Percentiles rank a stretch among this genome's conserved stretches.
These are phyloP conservation scores for Helicostylum pulchrum DNA, from an alignment of 192 early-diverging fungal genomes.

Conservation along the genomic window DNA sequence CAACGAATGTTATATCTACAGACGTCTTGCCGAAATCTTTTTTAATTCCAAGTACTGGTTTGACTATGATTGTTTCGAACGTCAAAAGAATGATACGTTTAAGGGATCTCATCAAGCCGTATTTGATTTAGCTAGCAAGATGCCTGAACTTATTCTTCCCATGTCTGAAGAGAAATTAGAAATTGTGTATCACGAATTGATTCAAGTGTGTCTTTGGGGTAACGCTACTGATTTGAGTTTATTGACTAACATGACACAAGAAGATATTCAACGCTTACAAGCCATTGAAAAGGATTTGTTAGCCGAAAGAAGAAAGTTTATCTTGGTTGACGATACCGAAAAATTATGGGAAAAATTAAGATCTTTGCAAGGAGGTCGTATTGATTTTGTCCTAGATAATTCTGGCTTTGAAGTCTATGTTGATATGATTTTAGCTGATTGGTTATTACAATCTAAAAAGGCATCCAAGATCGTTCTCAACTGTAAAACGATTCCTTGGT, in stretches of 20 bases:
- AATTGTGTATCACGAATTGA: conserved; percentile 64
- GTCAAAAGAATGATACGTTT: conserved; percentile 67
- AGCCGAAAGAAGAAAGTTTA: conserved; percentile 49
- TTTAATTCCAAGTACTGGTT: conserved; percentile 53
- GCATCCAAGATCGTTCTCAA: conserved; percentile 77
- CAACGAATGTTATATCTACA: conserved; percentile 83
- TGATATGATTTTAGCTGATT: conserved; percentile 86
- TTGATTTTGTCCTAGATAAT: conserved; percentile 92
- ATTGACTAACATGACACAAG: conserved; percentile 63
- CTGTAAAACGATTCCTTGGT: conserved; percentile 91
- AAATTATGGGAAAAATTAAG: conserved; percentile 58
- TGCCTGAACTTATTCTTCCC: conserved; percentile 25
- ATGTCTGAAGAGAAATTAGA: conserved; percentile 30
- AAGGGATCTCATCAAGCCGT: conserved; percentile 62
- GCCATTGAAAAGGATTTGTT: conserved; percentile 36
- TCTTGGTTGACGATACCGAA: conserved; percentile 73
- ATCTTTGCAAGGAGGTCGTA: conserved; percentile 48
- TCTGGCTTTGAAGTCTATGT: conserved; percentile 90
- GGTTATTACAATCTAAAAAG: conserved; percentile 64
- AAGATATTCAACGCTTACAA: conserved; percentile 71
- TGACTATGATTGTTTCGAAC: conserved; percentile 72
- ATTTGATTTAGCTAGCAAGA: conserved; percentile 56
- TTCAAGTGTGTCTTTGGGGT: conserved; percentile 83
- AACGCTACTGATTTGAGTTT: conserved; percentile 86
- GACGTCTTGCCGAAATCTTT: conserved; percentile 64